Evolutionary conservation across 805 yeast genomes (phyloP), one percentile per base, ranked within the genome.

Genomic region (Lipomyces spencermartinsiae): DNA sequence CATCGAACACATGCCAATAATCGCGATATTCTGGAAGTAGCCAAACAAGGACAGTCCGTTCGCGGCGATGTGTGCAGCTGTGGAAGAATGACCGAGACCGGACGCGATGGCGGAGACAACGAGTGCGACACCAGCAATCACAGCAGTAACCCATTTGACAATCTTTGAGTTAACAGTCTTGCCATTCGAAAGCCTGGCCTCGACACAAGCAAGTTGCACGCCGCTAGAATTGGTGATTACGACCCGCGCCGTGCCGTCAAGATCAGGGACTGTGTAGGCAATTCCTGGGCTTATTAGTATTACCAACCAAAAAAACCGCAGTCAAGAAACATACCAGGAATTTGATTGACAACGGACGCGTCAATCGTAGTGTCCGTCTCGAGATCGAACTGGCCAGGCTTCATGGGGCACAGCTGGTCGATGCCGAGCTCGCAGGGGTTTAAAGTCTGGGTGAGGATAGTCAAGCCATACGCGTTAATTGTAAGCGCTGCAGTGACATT

Each of bases 1-100:
- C 37, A 94, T 98, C 65, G 96, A 97, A 93, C 93, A 89, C 97
- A 95, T 93, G 19, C 97, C 86, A 22, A 94, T 89, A 68, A 94
- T 88, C 25, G 98, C 97, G 73, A 95, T 83, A 66, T 91, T 87
- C 82, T 95, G 99, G 86, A 94, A 95, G 80, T 95, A 95, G 64
- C 93, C 87, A 80, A 95, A 95, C 69, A 95, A 82, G 1, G 98
- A 91, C 76, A 94, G 89, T 19, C 97, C 89, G 81, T 95, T 95
- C 22, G 97, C 90, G n/a, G 98, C 97, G 76, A 95, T 93, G 77
- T 95, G 98, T 2, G 97, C 93, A 1, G 99, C 97, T 1, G 98
- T 94, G 69, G 89, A 87, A 22, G 95, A 88, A 77, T 93, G 95
- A 10, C 98, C 98, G 72, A 90, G 83, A 54, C 93, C 87, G 0